Percentiles rank a stretch among this genome's conserved stretches.
Conservation (phyloP, 2,329 filamentous ascomycete genomes). For the Pseudocercospora pini-densiflorae region DNA sequence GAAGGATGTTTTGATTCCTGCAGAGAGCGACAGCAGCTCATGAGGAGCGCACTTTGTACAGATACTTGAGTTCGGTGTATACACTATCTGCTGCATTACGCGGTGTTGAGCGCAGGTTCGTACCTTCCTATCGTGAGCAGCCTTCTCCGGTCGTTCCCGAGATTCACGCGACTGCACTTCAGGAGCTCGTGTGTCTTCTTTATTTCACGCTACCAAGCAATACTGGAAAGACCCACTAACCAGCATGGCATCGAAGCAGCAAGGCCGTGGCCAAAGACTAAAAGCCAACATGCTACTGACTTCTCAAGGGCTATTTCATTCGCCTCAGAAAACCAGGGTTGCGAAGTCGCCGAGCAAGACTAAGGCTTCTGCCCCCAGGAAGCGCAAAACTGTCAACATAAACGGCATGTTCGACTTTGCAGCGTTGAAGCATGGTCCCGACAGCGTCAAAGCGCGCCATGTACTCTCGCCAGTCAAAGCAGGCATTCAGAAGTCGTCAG, state of each 20-base stretch:
- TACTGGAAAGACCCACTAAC: not conserved
- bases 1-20: conserved; percentile 79
- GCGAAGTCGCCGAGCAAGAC: not conserved
- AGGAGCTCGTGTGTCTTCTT: no score
- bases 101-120: not conserved
- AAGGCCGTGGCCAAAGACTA: not conserved
- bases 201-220: conserved; percentile 4
- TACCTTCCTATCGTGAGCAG: conserved; percentile 2
- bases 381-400: conserved; percentile 16
- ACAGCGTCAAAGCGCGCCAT: not conserved
- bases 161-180: not conserved
- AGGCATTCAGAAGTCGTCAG: conserved; percentile 18
- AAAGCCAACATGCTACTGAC: not conserved
- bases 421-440: not conserved
- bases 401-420: conserved; percentile 25
- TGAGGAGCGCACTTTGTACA: conserved; percentile 20
- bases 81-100: conserved; percentile 2
- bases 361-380: conserved; percentile 5
- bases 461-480: conserved; percentile 16
- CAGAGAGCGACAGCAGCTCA: conserved; percentile 48
- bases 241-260: conserved; percentile 14
- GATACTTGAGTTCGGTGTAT: conserved; percentile 1
- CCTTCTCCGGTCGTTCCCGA: not conserved
- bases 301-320: not conserved
- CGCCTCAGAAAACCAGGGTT: conserved; percentile 12